Evolutionary conservation across 164 flowering plant genomes (phyloP), one percentile per base, ranked within the genome.

Genomic region (Sextonia rubra): DNA sequence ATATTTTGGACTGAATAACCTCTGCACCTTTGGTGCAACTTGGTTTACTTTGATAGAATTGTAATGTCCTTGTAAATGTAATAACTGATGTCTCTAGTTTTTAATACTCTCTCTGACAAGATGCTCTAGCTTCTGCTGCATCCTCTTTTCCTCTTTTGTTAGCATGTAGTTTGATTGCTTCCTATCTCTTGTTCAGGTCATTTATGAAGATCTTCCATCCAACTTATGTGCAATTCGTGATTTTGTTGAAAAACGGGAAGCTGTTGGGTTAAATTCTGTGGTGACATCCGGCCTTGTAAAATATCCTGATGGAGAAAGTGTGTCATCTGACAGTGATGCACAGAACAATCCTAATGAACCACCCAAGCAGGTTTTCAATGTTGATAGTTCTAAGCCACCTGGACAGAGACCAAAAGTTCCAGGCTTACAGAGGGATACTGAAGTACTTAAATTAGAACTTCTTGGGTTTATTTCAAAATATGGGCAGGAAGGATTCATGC

Each of bases 401-500:
- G 80, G 78, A 68, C 86, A 81, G 73, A 86, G 89, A 74, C 91
- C 91, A 8, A 88, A 85, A 60, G 91, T 94, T 37, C 97, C 97
- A 47, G 99, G 99, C 70, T 78, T 94, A 81, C 99, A 91, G 73
- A 88, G 83, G 75, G 91, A 94, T 76, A 80, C 91, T 64, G 94
- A 92, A 75, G 81, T 92, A 75, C 88, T 94, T 24, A 90, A 94
- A 78, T 66, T 85, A 52, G 99, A 94, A 82, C 86, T 92, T 29
- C 73, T 83, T 64, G 77, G 72, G 61, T 94, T 91, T 78, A 87
- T 94, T 68, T 77, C 88, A 63, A 85, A 90, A 68, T 84, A 90
- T 56, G 97, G 99, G 62, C 97, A 88, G 75, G 97, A 91, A 84
- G 97, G 97, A 60, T 94, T 91, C 78, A 94, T 94, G 99, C 99